These are phyloP conservation scores for Schizosaccharomyces osmophilus DNA, from an alignment of 805 yeast genomes.

Conservation along the genomic window DNA sequence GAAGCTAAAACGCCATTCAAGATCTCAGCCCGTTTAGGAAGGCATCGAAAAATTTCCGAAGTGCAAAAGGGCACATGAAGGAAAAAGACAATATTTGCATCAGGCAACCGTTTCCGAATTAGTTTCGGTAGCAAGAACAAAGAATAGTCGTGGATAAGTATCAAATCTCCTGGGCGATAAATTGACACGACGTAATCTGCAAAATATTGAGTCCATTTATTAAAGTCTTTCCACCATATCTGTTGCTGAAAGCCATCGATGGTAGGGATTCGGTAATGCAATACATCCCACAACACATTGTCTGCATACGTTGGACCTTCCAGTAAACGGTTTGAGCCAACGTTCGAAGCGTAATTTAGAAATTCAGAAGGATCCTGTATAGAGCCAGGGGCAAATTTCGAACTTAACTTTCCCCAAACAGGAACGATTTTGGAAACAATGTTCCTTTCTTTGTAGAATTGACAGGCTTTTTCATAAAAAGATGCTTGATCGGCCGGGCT, in stretches of 20 bases:
- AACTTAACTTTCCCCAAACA: not conserved
- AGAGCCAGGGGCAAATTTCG: not conserved
- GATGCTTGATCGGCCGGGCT: not conserved
- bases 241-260: slow-evolving; percentile 45
- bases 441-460: not conserved
- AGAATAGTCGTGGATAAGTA: slow-evolving; percentile 85
- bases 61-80: slow-evolving; percentile 84
- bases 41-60: slow-evolving; percentile 72
- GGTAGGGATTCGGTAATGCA: slow-evolving; percentile 72
- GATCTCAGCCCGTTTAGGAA: slow-evolving; percentile 57
- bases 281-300: slow-evolving; percentile 74
- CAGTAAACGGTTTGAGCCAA: not conserved
- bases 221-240: slow-evolving; percentile 74
- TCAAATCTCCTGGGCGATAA: slow-evolving; percentile 69
- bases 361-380: too few species aligned
- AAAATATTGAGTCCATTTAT: slow-evolving; percentile 70
- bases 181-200: slow-evolving; percentile 49
- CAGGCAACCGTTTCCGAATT: slow-evolving; percentile 50
- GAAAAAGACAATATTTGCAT: slow-evolving; percentile 52
- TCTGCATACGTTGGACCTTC: slow-evolving; percentile 36
- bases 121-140: slow-evolving; percentile 59
- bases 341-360: too few species aligned
- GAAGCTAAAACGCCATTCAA: slow-evolving; percentile 85
- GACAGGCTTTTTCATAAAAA: not conserved
- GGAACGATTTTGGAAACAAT: not conserved